Percentiles rank a stretch among this genome's conserved stretches.
phyloP scores from a whole-genome alignment of 2,329 filamentous ascomycete species.

The Fusarium brevicatenulatum region DNA sequence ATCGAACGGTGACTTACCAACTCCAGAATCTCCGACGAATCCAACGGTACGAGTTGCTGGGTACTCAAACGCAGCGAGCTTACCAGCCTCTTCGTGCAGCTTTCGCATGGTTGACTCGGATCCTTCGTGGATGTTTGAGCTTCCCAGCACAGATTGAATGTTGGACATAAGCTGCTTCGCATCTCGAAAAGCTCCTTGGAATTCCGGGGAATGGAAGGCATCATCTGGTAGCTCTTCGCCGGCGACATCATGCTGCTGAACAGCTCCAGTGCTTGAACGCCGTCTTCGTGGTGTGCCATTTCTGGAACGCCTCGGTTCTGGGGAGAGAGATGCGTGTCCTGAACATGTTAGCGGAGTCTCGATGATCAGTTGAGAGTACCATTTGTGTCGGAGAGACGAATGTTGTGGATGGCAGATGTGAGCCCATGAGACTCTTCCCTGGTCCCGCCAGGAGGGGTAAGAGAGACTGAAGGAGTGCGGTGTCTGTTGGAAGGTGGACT shows the following conservation, averaged over 20 bases:
- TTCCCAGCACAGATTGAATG: conserved; percentile 49
- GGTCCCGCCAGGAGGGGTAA: conserved; percentile 3
- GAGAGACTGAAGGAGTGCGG: conserved; percentile 31
- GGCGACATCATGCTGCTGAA: conserved; percentile 33
- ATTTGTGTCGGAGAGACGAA: conserved; percentile 14
- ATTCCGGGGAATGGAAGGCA: conserved; percentile 49
- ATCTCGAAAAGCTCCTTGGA: conserved; percentile 49
- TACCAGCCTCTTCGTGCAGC: conserved; percentile 48
- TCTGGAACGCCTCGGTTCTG: conserved; percentile 2
- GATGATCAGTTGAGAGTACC: background rate
- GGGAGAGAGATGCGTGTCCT: conserved; percentile 15
- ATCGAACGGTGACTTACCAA: conserved; percentile 46
- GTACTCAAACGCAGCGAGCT: conserved; percentile 51
- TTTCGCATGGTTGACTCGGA: conserved; percentile 52
- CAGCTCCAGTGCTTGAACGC: conserved; percentile 15
- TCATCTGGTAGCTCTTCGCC: conserved; percentile 50
- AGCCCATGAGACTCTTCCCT: background rate
- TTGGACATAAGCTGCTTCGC: conserved; percentile 48
- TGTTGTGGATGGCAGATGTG: background rate
- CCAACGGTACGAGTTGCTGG: conserved; percentile 55
- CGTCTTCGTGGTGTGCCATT: background rate
- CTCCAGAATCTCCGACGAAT: conserved; percentile 60
- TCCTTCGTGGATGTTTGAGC: conserved; percentile 49
- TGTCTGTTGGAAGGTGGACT: background rate
- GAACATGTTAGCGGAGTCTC: background rate